phyloP scores from a whole-genome alignment of 2,329 filamentous ascomycete species.

The Aspergillus melleus region DNA sequence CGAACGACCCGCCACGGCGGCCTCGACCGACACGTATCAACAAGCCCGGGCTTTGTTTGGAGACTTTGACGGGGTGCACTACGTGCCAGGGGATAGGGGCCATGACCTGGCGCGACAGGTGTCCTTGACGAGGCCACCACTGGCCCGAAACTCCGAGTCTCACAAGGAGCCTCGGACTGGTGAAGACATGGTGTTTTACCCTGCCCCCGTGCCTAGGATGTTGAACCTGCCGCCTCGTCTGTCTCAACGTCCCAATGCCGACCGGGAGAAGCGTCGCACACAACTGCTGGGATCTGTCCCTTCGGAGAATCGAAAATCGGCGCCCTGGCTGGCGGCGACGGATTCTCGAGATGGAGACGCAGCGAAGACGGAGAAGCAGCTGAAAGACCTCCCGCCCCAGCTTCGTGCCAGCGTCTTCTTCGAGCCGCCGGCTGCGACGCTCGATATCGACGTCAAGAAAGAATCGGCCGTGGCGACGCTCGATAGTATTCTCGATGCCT shows the following conservation, averaged over 20 bases:
- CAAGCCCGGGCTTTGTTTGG: constrained; percentile 46
- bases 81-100: constrained; percentile 30
- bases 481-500: constrained; percentile 88
- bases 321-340: constrained; percentile 40
- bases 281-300: constrained; percentile 69
- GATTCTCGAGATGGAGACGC: constrained; percentile 20
- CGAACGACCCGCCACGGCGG: constrained; percentile 40
- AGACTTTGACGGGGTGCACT: constrained; percentile 54
- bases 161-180: constrained; percentile 54
- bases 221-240: constrained; percentile 87
- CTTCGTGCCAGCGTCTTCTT: constrained; percentile 91
- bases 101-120: constrained; percentile 31
- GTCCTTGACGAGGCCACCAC: constrained; percentile 41
- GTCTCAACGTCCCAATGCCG: constrained; percentile 67
- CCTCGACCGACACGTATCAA: constrained; percentile 48
- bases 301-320: constrained; percentile 54
- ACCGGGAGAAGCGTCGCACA: constrained; percentile 70
- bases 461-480: constrained; percentile 86
- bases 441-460: constrained; percentile 61
- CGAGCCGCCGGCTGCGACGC: constrained; percentile 62
- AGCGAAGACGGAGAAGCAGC: constrained; percentile 34
- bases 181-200: constrained; percentile 89
- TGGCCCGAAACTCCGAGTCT: constrained; percentile 39
- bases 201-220: constrained; percentile 89
- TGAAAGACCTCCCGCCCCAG: constrained; percentile 69